Evolutionary conservation across 1,139 yeast genomes (phyloP).

Genomic region (Geotrichum europaeum): DNA sequence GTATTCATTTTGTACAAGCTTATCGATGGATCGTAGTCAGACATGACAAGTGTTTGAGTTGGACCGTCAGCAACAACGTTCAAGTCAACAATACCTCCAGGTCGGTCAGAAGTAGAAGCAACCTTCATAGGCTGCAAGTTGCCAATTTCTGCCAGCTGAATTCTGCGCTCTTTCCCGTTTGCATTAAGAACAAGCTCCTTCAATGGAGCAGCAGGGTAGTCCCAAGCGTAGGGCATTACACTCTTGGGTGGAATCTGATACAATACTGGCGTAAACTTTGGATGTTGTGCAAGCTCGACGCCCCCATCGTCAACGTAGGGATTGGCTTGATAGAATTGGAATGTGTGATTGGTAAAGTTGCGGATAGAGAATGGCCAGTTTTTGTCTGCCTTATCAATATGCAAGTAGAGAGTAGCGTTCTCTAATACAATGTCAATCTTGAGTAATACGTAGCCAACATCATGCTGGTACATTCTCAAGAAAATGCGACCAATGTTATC

Average conservation of each 20-base stretch:
- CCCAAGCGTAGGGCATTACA: constrained; percentile 99
- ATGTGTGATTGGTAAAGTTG: constrained; percentile 80
- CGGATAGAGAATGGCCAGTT: constrained; percentile 92
- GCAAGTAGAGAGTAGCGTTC: constrained; percentile 73
- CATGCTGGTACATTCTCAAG: constrained; percentile 60
- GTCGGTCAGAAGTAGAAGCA: constrained; percentile 36
- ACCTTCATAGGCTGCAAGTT: constrained; percentile 75
- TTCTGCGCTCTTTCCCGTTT: constrained; percentile 62
- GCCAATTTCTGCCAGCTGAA: constrained; percentile 91
- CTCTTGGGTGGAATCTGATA: constrained; percentile 82
- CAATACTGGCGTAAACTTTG: constrained; percentile 44
- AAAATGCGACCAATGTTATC: constrained; percentile 78
- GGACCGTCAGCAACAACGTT: constrained; percentile 97
- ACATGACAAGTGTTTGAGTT: constrained; percentile 76
- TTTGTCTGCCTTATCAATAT: constrained; percentile 63
- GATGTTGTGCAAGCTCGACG: constrained; percentile 37
- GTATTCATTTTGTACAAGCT: constrained; percentile 56
- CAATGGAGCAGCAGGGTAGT: constrained; percentile 82
- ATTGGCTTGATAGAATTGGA: constrained; percentile 77
- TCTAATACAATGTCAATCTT: constrained; percentile 72
- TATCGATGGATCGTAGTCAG: constrained; percentile 71
- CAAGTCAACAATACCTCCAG: constrained; percentile 58
- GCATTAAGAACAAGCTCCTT: constrained; percentile 75
- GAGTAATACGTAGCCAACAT: constrained; percentile 60
- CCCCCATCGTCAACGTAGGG: constrained; percentile 75